Percentiles rank a stretch among this genome's conserved stretches.
These are phyloP conservation scores for Saccharomycopsis synnaedendra DNA, from an alignment of 805 yeast genomes.

Conservation along the genomic window DNA sequence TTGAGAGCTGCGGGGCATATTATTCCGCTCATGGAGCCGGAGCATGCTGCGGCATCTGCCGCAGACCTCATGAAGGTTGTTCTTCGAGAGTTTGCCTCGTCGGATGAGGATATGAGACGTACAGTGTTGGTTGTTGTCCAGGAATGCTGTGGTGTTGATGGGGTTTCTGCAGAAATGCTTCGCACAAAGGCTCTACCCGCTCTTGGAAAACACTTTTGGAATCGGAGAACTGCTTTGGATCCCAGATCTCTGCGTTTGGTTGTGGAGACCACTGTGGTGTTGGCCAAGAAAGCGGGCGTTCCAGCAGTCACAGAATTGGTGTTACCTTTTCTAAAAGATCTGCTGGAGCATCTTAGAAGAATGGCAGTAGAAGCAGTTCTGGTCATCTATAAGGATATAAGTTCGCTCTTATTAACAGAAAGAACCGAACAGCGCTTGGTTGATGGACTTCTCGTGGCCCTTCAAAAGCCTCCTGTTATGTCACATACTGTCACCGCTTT, in stretches of 20 bases:
- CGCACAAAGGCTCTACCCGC: constrained; percentile 42
- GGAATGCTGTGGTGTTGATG: constrained; percentile 44
- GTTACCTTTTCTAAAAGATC: constrained; percentile 59
- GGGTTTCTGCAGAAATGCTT: constrained; percentile 27
- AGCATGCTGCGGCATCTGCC: constrained; percentile 68
- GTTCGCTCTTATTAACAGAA: constrained; percentile 50
- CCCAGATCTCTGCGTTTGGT: constrained; percentile 45
- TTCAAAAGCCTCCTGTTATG: constrained; percentile 64
- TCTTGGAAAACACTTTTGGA: constrained; percentile 71
- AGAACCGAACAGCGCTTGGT: constrained; percentile 53
- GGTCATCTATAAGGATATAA: constrained; percentile 27
- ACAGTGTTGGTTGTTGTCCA: constrained; percentile 60
- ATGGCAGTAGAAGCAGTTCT: constrained; percentile 70
- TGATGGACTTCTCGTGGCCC: constrained; percentile 72
- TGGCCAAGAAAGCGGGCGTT: constrained; percentile 61
- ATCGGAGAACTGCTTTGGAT: constrained; percentile 67
- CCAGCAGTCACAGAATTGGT: constrained; percentile 46
- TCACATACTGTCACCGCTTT: constrained; percentile 29
- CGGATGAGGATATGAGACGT: constrained; percentile 80
- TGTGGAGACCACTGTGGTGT: constrained; percentile 55
- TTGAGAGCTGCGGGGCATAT: constrained; percentile 68
- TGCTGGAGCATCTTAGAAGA: constrained; percentile 64
- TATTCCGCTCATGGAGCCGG: constrained; percentile 80
- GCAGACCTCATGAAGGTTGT: constrained; percentile 59
- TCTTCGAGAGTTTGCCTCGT: constrained; percentile 61